Evolutionary conservation across 306 rosid genomes (phyloP), one percentile per base, ranked within the genome.

Genomic region (Pterocarpus macrocarpus): DNA sequence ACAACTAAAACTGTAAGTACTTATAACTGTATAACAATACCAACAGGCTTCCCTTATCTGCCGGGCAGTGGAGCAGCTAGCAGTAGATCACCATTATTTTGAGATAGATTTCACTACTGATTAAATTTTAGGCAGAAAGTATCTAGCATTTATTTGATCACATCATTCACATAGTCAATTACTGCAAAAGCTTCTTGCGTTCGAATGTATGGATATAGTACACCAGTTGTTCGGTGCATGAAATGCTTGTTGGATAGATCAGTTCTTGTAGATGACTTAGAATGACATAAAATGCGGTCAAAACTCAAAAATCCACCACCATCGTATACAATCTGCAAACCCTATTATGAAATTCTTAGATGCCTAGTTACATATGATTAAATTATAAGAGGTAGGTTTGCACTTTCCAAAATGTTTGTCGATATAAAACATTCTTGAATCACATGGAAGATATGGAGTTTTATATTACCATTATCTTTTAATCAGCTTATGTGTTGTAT

Each of bases 141-240:
- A 58, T 45, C 71, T 34, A 3, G 50, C 3, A 58, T 58, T 79
- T 69, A 22, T 34, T 62, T 64, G 73, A 30, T 35, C 39, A 61
- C 28, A 62, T 64, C 15, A 71, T 50, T 50, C 66, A 14, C 68
- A 1, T 49, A 13, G 44, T 36, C 13, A 12, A 49, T 62, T 45
- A 8, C 65, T 71, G 41, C 16, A 22, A 3, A 71, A 71, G n/a
- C 67, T 70, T 70, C 49, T 45, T 45, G 58, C 15, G 17, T 64
- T 80, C 59, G 63, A 71, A 41, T 71, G 65, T 22, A 62, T 38
- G 69, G 76, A 7, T 44, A 5, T 12, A 36, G 16, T 36, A 39
- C 56, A 52, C 22, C 3, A 56, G 3, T 80, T 58, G 38, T 59
- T 79, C 41, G 34, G 17, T 71, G 71, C 56, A 12, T 69, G 76